These are phyloP conservation scores for Leucocoprinus birnbaumii DNA, from an alignment of 768 basidiomycete species.

Conservation along the genomic window DNA sequence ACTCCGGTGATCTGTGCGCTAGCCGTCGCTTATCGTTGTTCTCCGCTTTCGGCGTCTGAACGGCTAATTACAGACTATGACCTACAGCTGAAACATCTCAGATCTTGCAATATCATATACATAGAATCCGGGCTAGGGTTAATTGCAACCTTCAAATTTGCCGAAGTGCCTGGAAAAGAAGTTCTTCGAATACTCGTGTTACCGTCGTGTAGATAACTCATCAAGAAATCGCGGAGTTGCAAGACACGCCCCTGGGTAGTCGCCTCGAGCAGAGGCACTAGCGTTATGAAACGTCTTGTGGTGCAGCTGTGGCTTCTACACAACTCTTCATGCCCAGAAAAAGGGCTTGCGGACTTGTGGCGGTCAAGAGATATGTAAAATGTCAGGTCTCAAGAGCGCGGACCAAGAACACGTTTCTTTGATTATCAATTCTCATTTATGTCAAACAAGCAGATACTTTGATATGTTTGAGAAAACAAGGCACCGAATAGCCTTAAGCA, in stretches of 20 bases:
- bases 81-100: not conserved
- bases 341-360: too few relatives aligned
- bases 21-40: not conserved
- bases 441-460: not conserved
- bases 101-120: not conserved
- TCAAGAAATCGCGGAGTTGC: not conserved
- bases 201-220: constrained; percentile 1
- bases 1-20: not conserved
- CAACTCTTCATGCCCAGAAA: too few relatives aligned
- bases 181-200: constrained; percentile 8
- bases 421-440: not conserved
- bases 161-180: not conserved
- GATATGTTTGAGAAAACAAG: not conserved
- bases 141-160: not conserved
- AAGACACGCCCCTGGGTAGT: not conserved
- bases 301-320: too few relatives aligned
- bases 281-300: too few relatives aligned
- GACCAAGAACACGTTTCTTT: not conserved
- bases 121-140: not conserved
- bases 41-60: not conserved
- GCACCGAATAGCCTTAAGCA: too few relatives aligned
- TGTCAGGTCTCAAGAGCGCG: too few relatives aligned
- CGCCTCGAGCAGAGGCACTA: not conserved
- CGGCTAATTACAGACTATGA: not conserved
- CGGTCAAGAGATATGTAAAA: too few relatives aligned